A percentile compares a stretch with the other conserved stretches of the same genome.
These are phyloP conservation scores for Gentiana macrophylla DNA, from an alignment of 257 asterid species.

Conservation along the genomic window DNA sequence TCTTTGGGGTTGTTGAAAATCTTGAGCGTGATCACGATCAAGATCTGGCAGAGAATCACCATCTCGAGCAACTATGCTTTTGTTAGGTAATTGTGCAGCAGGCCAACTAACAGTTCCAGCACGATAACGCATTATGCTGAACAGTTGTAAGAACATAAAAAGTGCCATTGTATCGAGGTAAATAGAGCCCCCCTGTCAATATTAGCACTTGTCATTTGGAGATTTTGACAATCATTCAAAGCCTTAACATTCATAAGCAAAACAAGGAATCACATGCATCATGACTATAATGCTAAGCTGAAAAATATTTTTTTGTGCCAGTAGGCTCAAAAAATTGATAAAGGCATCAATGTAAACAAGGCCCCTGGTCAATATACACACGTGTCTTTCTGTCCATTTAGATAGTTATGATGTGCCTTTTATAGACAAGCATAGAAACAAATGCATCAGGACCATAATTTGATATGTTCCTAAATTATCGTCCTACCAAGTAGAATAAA, in stretches of 20 bases:
- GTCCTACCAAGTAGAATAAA: not conserved
- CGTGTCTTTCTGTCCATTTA: no score
- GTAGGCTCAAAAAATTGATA: not conserved
- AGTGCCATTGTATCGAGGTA: slow-evolving; percentile 58
- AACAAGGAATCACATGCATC: not conserved
- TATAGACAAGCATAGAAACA: no score
- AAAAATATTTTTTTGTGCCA: not conserved
- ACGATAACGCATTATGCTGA: slow-evolving; percentile 27
- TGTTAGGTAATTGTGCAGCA: slow-evolving; percentile 31
- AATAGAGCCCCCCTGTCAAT: slow-evolving; percentile 63
- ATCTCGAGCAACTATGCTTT: slow-evolving; percentile 20
- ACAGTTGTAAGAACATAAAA: slow-evolving; percentile 38
- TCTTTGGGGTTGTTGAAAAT: slow-evolving; percentile 29
- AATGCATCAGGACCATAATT: no score
- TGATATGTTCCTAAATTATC: no score
- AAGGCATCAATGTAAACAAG: not conserved
- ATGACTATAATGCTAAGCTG: not conserved
- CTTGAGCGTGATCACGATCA: slow-evolving; percentile 24
- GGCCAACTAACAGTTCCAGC: slow-evolving; percentile 27
- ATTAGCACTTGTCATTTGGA: slow-evolving; percentile 4
- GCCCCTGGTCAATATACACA: no score
- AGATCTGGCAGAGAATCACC: slow-evolving; percentile 20
- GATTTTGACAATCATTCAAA: not conserved
- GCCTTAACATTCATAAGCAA: not conserved
- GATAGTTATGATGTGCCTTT: no score